phyloP scores from a whole-genome alignment of 495 filamentous ascomycete species.

The Neurospora sublineolata region DNA sequence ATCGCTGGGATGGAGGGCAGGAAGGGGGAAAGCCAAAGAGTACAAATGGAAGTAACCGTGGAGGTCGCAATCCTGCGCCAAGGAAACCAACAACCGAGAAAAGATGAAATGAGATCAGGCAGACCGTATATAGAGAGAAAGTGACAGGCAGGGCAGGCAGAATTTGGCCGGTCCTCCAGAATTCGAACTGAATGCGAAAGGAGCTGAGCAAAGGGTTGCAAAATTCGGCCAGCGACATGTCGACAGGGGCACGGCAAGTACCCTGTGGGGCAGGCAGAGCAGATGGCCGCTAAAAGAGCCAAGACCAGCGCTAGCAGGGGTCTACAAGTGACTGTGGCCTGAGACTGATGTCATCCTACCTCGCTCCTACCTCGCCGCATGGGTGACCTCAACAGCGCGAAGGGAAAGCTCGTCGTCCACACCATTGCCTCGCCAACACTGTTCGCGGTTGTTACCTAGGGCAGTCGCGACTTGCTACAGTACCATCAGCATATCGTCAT shows the following conservation, averaged over 20 bases:
- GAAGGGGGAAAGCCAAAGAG: background rate
- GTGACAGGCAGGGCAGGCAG: background rate
- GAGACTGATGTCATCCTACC: background rate
- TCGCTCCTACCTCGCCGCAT: background rate
- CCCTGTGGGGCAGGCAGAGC: background rate
- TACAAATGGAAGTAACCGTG: background rate
- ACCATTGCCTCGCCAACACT: background rate
- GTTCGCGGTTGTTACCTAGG: background rate
- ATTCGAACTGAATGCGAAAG: background rate
- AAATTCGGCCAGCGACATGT: background rate
- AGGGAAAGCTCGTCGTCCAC: background rate
- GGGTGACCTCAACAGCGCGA: background rate
- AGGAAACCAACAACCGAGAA: background rate
- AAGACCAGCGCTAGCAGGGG: background rate
- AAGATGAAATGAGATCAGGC: background rate
- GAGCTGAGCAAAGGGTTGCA: background rate
- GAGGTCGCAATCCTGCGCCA: background rate
- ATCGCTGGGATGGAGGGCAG: background rate
- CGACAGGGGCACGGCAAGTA: background rate
- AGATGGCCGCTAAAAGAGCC: background rate
- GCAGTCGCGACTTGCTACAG: background rate
- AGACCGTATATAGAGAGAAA: background rate
- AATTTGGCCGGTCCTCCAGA: background rate
- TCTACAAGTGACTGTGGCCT: background rate
- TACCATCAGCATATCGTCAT: background rate